Evolutionary conservation across 2,329 filamentous ascomycete species (phyloP).

Genomic region (Bertia moriformis): DNA sequence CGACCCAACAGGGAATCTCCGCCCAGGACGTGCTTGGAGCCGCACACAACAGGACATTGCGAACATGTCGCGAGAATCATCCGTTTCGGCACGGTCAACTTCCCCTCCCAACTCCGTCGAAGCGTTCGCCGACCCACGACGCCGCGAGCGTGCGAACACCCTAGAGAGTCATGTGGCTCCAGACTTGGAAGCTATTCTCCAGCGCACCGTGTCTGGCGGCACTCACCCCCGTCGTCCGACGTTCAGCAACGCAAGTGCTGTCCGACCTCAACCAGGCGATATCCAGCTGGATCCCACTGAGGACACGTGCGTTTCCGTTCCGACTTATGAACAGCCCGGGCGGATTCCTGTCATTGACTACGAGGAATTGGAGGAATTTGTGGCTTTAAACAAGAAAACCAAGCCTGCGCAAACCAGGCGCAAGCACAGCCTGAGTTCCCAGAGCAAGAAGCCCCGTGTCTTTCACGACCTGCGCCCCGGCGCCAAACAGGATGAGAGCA

Average conservation of each 20-base stretch:
- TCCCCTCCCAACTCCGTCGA: slow-evolving; percentile 55
- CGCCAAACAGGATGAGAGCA: slow-evolving; percentile 9
- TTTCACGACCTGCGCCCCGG: slow-evolving; percentile 35
- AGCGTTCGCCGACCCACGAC: slow-evolving; percentile 48
- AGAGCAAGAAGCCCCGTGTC: slow-evolving; percentile 22
- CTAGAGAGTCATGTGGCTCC: slow-evolving; percentile 37
- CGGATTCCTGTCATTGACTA: slow-evolving; percentile 50
- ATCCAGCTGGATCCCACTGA: background rate
- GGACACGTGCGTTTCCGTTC: slow-evolving; percentile 35
- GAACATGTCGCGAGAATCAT: slow-evolving; percentile 26
- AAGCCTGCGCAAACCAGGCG: slow-evolving; percentile 7
- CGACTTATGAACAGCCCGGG: slow-evolving; percentile 33
- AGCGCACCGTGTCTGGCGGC: slow-evolving; percentile 39
- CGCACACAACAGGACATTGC: slow-evolving; percentile 18
- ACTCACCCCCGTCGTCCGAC: slow-evolving; percentile 38
- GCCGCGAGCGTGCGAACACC: slow-evolving; percentile 45
- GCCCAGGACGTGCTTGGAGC: slow-evolving; percentile 13
- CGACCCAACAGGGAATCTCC: slow-evolving; percentile 19
- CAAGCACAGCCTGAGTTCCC: slow-evolving; percentile 25
- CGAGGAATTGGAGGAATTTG: slow-evolving; percentile 52
- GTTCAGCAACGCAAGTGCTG: slow-evolving; percentile 37
- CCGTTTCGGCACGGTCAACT: slow-evolving; percentile 35
- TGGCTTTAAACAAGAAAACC: slow-evolving; percentile 23
- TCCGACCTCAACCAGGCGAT: slow-evolving; percentile 10
- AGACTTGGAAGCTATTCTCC: slow-evolving; percentile 33